Percentiles rank a stretch among this genome's conserved stretches.
phyloP scores from a whole-genome alignment of 1,139 yeast species.

The Geotrichum aggregatum region DNA sequence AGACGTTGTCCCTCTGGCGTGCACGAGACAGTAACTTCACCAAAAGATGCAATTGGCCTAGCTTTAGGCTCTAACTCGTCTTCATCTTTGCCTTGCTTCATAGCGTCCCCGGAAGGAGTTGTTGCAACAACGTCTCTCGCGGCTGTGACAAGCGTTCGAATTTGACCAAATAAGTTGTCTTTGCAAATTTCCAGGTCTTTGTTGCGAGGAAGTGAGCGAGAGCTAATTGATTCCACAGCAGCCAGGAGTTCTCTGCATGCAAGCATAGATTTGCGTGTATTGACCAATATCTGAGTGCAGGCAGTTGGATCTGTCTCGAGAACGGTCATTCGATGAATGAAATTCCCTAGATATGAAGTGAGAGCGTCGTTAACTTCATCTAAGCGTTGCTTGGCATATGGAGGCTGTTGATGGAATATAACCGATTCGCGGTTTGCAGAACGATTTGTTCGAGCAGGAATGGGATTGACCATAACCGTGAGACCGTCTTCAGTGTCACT shows the following conservation, averaged over 20 bases:
- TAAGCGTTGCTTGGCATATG: conserved; percentile 64
- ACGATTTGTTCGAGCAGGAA: conserved; percentile 9
- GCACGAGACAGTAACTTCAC: conserved; percentile 18
- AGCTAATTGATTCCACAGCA: conserved; percentile 37
- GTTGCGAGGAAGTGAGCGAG: conserved; percentile 32
- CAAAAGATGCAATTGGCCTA: conserved; percentile 5
- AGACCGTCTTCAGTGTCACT: background rate
- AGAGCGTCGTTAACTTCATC: conserved; percentile 71
- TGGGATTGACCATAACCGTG: background rate
- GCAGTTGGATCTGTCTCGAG: conserved; percentile 36
- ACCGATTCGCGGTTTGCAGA: conserved; percentile 31
- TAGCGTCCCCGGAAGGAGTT: conserved; percentile 23
- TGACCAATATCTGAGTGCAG: conserved; percentile 37
- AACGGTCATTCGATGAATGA: conserved; percentile 35
- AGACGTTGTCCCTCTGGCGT: conserved; percentile 18
- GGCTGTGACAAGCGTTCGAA: conserved; percentile 34
- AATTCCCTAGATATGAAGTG: conserved; percentile 60
- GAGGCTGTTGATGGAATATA: conserved; percentile 47
- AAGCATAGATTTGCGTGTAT: conserved; percentile 42
- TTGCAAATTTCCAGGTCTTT: conserved; percentile 38
- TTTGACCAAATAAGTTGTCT: conserved; percentile 38
- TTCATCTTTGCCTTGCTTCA: conserved; percentile 7
- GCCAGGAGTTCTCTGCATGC: conserved; percentile 43
- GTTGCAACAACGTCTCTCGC: conserved; percentile 27
- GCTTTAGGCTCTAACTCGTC: conserved; percentile 17